A percentile compares a stretch with the other conserved stretches of the same genome.
phyloP scores from a whole-genome alignment of 23 red algal genomes.

The Cyanidium caldarium region DNA sequence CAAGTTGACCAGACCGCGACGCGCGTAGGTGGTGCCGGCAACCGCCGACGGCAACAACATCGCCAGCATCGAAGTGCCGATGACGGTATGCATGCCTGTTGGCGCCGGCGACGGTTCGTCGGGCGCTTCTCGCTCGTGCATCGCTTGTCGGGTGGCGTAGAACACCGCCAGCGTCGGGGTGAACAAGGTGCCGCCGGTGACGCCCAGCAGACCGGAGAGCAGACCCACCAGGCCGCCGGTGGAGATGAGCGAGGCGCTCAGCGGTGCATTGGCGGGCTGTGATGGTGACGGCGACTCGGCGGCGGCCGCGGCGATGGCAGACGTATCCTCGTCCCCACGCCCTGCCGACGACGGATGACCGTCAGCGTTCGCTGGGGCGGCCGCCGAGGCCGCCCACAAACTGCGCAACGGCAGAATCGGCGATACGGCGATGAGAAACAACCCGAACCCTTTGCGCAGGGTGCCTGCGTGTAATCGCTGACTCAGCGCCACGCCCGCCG shows the following conservation, averaged over 20 bases:
- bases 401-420: conserved; percentile 43
- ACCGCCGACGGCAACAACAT: conserved; percentile 48
- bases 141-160: neutral
- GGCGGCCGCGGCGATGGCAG: no score
- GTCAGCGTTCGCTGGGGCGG: neutral
- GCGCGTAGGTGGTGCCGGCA: conserved; percentile 39
- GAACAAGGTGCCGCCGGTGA: conserved; percentile 57
- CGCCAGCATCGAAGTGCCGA: conserved; percentile 50
- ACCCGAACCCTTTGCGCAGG: conserved; percentile 35
- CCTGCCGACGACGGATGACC: neutral
- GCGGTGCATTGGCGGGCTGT: no score
- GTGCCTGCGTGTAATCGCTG: conserved; percentile 17
- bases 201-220: conserved; percentile 53
- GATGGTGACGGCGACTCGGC: no score
- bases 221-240: conserved; percentile 29
- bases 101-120: neutral
- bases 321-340: neutral
- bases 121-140: neutral
- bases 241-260: conserved; percentile 8
- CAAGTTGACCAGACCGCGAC: conserved; percentile 26
- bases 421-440: conserved; percentile 41
- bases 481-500: conserved; percentile 27
- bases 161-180: conserved; percentile 44
- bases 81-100: conserved; percentile 23
- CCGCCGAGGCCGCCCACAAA: neutral